Conservation (phyloP, 2,329 filamentous ascomycete species). For the Fusarium pilosicola region DNA sequence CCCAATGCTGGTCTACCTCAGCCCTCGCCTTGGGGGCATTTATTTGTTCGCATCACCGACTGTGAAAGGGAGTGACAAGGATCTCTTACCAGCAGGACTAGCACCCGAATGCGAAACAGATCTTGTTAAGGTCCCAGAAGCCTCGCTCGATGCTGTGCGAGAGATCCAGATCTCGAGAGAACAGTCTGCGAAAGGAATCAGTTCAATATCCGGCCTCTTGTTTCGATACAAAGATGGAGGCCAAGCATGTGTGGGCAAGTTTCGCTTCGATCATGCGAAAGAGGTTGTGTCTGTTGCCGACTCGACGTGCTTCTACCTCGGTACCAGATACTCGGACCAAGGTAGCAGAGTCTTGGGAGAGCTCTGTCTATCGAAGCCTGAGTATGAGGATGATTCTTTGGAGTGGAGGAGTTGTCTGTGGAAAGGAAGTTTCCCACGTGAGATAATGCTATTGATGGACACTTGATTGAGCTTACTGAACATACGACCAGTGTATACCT, state of each 20-base stretch:
- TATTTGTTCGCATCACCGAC: constrained; percentile 3
- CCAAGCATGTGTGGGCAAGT: constrained; percentile 5
- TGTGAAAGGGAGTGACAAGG: neutral
- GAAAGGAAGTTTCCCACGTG: neutral
- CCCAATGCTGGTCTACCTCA: neutral
- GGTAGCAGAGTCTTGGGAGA: neutral
- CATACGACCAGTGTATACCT: neutral
- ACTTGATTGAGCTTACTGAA: neutral
- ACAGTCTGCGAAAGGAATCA: neutral
- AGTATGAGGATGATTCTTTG: neutral
- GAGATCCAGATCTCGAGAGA: neutral
- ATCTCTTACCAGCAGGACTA: neutral
- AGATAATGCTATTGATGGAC: neutral
- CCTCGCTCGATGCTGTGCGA: neutral
- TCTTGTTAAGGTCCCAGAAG: neutral
- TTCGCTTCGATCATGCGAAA: constrained; percentile 3
- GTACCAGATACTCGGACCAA: neutral
- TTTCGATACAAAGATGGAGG: neutral
- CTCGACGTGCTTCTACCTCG: neutral
- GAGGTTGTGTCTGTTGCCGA: neutral
- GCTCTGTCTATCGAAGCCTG: neutral
- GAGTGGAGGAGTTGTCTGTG: neutral
- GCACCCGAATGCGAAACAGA: neutral
- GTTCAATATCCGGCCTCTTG: neutral
- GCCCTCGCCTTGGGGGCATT: neutral